Percentiles rank a stretch among this genome's conserved stretches.
Evolutionary conservation across 306 rosid species (phyloP).

Genomic region (Bauhinia variegata): DNA sequence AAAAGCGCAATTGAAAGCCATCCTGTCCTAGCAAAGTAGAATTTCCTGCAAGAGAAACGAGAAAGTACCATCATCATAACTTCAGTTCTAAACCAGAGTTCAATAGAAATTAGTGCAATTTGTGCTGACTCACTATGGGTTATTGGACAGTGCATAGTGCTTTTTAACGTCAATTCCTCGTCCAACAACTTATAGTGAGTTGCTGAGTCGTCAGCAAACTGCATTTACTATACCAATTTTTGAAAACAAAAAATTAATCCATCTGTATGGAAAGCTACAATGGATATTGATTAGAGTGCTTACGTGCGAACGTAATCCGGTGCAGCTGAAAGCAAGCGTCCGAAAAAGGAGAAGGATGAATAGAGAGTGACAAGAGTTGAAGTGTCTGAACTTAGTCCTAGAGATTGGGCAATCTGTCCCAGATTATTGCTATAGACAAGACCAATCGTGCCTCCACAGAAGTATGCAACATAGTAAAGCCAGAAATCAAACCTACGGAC

Average conservation of each 20-base stretch:
- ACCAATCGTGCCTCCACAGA: slow-evolving; percentile 96
- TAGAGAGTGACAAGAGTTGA: slow-evolving; percentile 74
- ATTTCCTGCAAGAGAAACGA: slow-evolving; percentile 57
- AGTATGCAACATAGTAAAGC: slow-evolving; percentile 82
- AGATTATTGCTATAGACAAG: slow-evolving; percentile 93
- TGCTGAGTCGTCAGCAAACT: too few relatives aligned
- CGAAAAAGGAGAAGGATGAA: slow-evolving; percentile 92
- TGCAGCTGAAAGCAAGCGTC: slow-evolving; percentile 90
- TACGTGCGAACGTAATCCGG: slow-evolving; percentile 89
- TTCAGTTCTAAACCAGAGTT: background rate
- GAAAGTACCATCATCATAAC: slow-evolving; percentile 25
- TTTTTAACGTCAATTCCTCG: too few relatives aligned
- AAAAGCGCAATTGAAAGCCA: slow-evolving; percentile 81
- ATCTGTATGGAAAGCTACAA: slow-evolving; percentile 4
- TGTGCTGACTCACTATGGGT: too few relatives aligned
- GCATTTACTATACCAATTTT: too few relatives aligned
- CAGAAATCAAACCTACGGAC: slow-evolving; percentile 79
- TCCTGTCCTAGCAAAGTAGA: slow-evolving; percentile 94
- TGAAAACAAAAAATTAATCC: too few relatives aligned
- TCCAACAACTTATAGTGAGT: too few relatives aligned
- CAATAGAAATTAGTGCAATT: too few relatives aligned
- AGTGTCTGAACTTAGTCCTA: slow-evolving; percentile 60
- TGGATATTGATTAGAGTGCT: slow-evolving; percentile 26
- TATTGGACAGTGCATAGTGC: too few relatives aligned
- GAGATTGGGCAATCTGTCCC: slow-evolving; percentile 93